A percentile compares a stretch with the other conserved stretches of the same genome.
Conservation (phyloP, 192 early-diverging fungal genomes). For the Entomortierella chlamydospora region DNA sequence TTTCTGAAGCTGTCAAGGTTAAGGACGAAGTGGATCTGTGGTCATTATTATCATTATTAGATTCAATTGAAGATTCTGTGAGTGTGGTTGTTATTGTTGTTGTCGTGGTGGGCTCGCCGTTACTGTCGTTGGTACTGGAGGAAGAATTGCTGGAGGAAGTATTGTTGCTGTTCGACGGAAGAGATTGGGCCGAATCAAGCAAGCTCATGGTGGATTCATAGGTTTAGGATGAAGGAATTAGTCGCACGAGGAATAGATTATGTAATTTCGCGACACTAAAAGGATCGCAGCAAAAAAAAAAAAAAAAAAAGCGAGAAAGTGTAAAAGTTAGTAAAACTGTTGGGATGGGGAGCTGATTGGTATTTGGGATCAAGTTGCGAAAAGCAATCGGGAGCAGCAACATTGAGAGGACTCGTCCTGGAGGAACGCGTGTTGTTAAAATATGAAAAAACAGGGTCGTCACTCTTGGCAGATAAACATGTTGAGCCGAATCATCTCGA, state of each 20-base stretch:
- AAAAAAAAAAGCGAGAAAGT: too few species aligned
- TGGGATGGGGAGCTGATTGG: too few species aligned
- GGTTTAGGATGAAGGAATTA: constrained; percentile 6
- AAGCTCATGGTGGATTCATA: constrained; percentile 55
- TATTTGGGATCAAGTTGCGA: background rate
- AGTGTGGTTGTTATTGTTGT: constrained; percentile 9
- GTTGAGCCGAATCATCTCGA: too few species aligned
- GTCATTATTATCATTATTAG: constrained; percentile 1
- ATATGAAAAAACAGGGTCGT: too few species aligned
- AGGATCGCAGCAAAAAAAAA: background rate
- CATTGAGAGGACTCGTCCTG: too few species aligned
- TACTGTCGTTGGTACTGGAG: background rate
- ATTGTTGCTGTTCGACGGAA: constrained; percentile 39
- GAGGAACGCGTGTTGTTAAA: too few species aligned
- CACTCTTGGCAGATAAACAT: too few species aligned
- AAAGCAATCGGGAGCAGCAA: too few species aligned
- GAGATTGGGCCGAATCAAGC: constrained; percentile 46
- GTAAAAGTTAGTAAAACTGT: too few species aligned
- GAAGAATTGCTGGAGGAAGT: background rate
- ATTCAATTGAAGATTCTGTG: background rate
- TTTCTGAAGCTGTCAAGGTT: background rate
- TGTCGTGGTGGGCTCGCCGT: background rate
- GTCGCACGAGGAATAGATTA: background rate
- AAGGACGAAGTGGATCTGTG: background rate
- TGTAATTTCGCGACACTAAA: background rate